Evolutionary conservation across 202 grass and related monocot genomes (phyloP), one percentile per base, ranked within the genome.

Genomic region (Zizania palustris): DNA sequence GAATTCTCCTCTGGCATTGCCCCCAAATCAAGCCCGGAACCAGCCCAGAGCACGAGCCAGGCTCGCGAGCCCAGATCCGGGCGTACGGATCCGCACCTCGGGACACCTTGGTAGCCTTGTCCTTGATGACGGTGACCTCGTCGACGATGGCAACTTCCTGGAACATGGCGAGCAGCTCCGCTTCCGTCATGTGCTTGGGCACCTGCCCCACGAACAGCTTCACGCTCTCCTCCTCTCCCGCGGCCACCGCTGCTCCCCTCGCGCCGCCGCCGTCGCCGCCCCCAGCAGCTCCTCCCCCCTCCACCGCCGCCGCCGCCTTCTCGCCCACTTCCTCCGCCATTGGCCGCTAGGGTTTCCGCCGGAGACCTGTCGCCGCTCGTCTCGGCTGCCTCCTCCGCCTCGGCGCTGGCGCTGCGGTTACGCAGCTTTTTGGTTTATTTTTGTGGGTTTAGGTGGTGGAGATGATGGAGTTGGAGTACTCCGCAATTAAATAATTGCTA

Each of bases 191-290:
- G 83, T 96, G 80, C 89, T 99, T 99, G 35, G 96, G 92, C 74
- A 99, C 96, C 85, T 99, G 96, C 38, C 96, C 96, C 22, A 99
- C 96, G 81, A 99, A 99, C 11, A 99, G 85, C 89, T 99, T 99
- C 45, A 99, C 92, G 74, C 84, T 91, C 66, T 86, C 78, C 58
- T 85, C 87, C 76, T 77, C 85, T 19, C 18, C 69, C 33, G 53
- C 70, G 2, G 34, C 76, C 5, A 11, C 74, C 1, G 3, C 55
- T 4, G 48, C 72, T 0, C 39, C 81, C 0, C 5, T n/a, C n/a
- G n/a, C 69, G 0, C 35, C 76, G 0, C 54, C 67, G 3, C 20
- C 70, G 0, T 11, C 80, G 13, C 44, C 44, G 15, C 0, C 13
- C 12, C 0, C 12, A 0, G 4, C 13, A 5, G 48, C 45, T 1